Base-by-base conservation (phyloP, 495 filamentous ascomycete genomes). In the Aspergillus haitiensis region DNA sequence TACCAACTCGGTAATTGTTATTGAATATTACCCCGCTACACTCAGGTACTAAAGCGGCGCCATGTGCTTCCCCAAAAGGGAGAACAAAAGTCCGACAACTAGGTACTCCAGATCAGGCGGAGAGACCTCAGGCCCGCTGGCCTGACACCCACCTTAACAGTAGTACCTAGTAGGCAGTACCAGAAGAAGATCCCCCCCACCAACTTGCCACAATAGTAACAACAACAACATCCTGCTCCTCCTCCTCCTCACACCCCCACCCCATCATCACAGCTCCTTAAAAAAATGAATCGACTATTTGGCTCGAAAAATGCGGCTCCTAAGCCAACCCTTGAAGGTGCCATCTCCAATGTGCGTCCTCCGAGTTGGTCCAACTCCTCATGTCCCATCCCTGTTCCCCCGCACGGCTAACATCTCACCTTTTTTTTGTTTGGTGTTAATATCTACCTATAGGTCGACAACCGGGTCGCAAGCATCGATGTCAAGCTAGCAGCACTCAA, bases 401-500 rank as follows among this genome's bases (percentile, higher is more conserved):
- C 51, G 40, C 55, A 59, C 49, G 35, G 34, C 40, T 58, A 39
- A 15, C 34, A 57, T 36, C 35, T 46, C 36, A 10, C 15, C 44
- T 18, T 47, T 16, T 16, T 21, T 21, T 18, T 21, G 27, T 18
- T 18, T 7, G 27, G 27, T 16, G 7, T 47, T 48, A 32, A 53
- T 42, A 11, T 37, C 55, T 52, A 36, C 56, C 34, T 51, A 48
- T 65, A 93, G 89, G 75, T 91, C 58, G 94, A 98, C 75, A 83
- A 82, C 49, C 90, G 92, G 61, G 85, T 97, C 67, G 84, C 91
- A 61, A 88, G 87, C 61, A 87, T 97, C 78, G 95, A 99, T 75
- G 92, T 97, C 51, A 97, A 97, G 72, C 90, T 98, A 59, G 86
- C 92, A 27, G 87, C 89, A 56, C 83, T 98, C 18, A 97, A 94